These are phyloP conservation scores for Rhododendron ferrugineum DNA, from an alignment of 148 eudicot genomes.

Conservation along the genomic window DNA sequence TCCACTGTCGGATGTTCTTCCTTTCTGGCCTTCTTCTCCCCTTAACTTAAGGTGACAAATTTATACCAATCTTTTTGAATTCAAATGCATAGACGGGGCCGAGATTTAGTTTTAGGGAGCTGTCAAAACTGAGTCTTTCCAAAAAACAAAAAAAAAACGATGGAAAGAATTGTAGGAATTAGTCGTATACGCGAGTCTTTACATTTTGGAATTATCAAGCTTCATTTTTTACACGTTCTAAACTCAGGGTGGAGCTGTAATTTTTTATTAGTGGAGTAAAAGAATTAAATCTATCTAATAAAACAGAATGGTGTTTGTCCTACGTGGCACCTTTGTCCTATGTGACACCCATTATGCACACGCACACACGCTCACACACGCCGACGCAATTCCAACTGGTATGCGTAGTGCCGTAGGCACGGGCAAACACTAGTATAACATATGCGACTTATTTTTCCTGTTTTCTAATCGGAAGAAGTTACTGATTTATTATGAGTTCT, in stretches of 20 bases:
- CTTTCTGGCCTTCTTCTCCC: conserved; percentile 80
- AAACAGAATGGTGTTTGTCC: too few species aligned
- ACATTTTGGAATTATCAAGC: background rate
- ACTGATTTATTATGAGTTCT: background rate
- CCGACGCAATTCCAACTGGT: too few species aligned
- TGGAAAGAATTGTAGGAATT: too few species aligned
- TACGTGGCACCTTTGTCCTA: too few species aligned
- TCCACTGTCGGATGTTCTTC: conserved; percentile 41
- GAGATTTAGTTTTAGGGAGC: background rate
- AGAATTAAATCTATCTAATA: too few species aligned
- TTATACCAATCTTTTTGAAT: background rate
- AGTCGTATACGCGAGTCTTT: background rate
- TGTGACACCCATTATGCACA: too few species aligned
- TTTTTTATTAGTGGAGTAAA: background rate
- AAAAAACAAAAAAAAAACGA: too few species aligned
- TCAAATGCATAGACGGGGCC: background rate
- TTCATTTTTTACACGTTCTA: background rate
- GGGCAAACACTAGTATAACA: too few species aligned
- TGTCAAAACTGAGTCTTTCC: background rate
- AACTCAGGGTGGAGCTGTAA: background rate
- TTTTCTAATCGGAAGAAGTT: background rate
- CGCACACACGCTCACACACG: too few species aligned
- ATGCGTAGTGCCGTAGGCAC: too few species aligned
- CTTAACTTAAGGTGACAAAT: conserved; percentile 51
- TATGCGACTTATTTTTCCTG: background rate